Base-by-base conservation (phyloP, 106 monocot genomes). In the Apostasia shenzhenica region DNA sequence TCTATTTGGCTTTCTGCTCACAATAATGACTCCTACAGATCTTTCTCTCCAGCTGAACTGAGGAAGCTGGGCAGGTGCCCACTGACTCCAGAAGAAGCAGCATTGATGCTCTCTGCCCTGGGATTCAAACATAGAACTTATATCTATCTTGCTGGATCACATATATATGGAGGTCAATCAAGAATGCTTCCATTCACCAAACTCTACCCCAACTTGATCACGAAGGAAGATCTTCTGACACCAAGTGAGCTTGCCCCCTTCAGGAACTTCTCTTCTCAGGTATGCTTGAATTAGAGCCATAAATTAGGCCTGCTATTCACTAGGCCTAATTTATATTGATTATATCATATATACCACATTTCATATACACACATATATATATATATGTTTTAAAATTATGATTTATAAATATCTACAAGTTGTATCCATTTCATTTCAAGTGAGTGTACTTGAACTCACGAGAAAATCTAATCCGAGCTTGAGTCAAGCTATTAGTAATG, bases 31-130 rank as follows among this genome's bases (percentile, higher is more conserved):
- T 69, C 57, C 45, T 14, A n/a, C 67, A 93, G 88, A 40, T 80
- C 82, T 5, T 44, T 83, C 62, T 84, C 89, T 63, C 76, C 89
- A 62, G 75, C 72, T 64, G 77, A 82, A 26, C 67, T 80, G 5
- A 84, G 89, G 58, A 82, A 67, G 42, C 69, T 75, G 45, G 89
- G 93, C 45, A 89, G 75, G 70, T 86, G 88, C 69, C 88, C 88
- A n/a, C 49, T 88, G 70, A 84, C 82, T 55, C 88, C 88, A 48
- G 88, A 88, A 74, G 88, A 88, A 73, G 84, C 84, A 12, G 88
- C 70, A 45, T 76, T 88, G 46, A 79, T 85, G 78, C 79, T 88
- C 42, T 74, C 88, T n/a, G 81, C 88, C 14, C 79, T 88, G 8
- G 88, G 81, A 41, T 84, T 81, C 65, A 71, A 72, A 53, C 70